A percentile compares a stretch with the other conserved stretches of the same genome.
Evolutionary conservation across 1,139 yeast genomes (phyloP).

Genomic region (Taphrina flavorubra): DNA sequence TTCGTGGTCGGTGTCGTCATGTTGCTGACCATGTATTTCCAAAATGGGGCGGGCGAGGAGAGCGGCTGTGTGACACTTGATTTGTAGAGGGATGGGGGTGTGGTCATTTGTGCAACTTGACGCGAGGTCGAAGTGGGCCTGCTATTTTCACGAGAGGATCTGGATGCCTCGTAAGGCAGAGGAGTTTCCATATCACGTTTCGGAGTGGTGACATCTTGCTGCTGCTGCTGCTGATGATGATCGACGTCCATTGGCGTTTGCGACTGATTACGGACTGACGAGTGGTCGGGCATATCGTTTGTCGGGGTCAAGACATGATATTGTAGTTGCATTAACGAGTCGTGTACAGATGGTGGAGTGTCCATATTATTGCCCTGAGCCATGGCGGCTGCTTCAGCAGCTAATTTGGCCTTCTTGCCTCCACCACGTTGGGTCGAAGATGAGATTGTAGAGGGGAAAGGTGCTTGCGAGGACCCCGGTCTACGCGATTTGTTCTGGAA

Average conservation of each 20-base stretch:
- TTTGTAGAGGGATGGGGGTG: constrained; percentile 35
- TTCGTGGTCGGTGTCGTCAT: constrained; percentile 38
- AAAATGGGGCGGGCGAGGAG: constrained; percentile 55
- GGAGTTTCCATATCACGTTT: constrained; percentile 22
- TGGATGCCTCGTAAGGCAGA: constrained; percentile 1
- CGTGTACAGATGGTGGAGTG: constrained; percentile 8
- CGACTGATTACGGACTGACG: not conserved
- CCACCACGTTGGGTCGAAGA: constrained; percentile 30
- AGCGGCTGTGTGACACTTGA: constrained; percentile 39
- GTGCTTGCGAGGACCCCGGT: constrained; percentile 32
- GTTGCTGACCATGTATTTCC: constrained; percentile 52
- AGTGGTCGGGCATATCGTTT: constrained; percentile 2
- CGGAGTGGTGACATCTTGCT: constrained; percentile 11
- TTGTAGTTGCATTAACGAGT: not conserved
- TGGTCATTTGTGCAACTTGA: constrained; percentile 20
- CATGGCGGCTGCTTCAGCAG: constrained; percentile 31
- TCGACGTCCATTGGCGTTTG: constrained; percentile 17
- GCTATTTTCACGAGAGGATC: constrained; percentile 14
- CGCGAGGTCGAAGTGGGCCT: constrained; percentile 22
- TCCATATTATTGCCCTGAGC: constrained; percentile 7
- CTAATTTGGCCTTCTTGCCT: constrained; percentile 21
- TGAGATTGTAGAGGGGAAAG: constrained; percentile 26
- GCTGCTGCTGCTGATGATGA: not conserved
- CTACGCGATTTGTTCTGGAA: constrained; percentile 53
- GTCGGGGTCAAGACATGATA: constrained; percentile 15